Evolutionary conservation across 768 basidiomycete genomes (phyloP).

Genomic region (Hirschioporus abietinus): DNA sequence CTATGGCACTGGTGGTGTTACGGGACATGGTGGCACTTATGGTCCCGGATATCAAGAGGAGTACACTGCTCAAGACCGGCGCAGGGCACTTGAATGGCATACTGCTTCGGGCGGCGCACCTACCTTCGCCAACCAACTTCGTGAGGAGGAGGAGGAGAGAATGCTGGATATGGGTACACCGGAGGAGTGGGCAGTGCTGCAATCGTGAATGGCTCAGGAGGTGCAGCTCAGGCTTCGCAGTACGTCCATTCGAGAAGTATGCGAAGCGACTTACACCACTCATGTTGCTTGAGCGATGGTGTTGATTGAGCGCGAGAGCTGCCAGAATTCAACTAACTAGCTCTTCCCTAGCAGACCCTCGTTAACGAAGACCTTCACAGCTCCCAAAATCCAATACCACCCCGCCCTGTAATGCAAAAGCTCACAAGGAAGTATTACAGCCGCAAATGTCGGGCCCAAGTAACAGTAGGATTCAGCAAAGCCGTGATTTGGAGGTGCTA

Average conservation of each 20-base stretch:
- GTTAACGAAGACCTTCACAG: no score
- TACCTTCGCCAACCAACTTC: background rate
- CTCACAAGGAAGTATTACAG: no score
- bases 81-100: background rate
- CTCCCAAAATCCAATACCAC: no score
- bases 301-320: no score
- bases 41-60: background rate
- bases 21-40: background rate
- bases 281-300: conserved; percentile 61
- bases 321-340: no score
- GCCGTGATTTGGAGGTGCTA: no score
- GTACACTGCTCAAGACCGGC: background rate
- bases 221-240: background rate
- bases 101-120: background rate
- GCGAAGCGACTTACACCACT: conserved; percentile 58
- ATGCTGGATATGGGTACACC: background rate
- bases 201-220: background rate
- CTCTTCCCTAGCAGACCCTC: no score
- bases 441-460: no score
- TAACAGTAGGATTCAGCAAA: no score
- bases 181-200: background rate
- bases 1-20: background rate
- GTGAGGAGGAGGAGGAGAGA: background rate
- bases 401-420: no score
- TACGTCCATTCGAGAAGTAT: conserved; percentile 40